These are phyloP conservation scores for Lathyrus oleraceus DNA, from an alignment of 306 rosid species.

Conservation along the genomic window DNA sequence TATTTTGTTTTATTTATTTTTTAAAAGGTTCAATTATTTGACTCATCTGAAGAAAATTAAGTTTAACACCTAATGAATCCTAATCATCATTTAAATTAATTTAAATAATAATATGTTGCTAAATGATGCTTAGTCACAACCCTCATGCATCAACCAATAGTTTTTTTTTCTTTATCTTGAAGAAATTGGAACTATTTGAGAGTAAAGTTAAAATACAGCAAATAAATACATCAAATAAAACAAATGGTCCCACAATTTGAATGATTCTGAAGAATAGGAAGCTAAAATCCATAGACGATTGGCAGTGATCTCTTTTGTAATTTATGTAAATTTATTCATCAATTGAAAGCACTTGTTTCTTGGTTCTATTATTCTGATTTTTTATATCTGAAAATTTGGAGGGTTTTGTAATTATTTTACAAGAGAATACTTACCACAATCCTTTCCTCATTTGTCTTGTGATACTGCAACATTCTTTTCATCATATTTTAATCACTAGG, in stretches of 20 bases:
- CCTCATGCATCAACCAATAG: conserved; percentile 40
- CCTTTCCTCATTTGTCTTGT: conserved; percentile 40
- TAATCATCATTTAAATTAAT: conserved; percentile 10
- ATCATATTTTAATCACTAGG: conserved; percentile 38
- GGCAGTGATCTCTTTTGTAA: conserved; percentile 59
- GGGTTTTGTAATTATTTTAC: conserved; percentile 48
- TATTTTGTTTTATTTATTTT: not conserved
- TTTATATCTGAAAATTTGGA: conserved; percentile 76
- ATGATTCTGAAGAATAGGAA: conserved; percentile 60
- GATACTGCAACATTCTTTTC: conserved; percentile 54
- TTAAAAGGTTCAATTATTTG: conserved; percentile 22
- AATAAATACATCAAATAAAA: conserved; percentile 53
- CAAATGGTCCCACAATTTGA: conserved; percentile 55
- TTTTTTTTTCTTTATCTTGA: conserved; percentile 32
- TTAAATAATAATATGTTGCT: conserved; percentile 2
- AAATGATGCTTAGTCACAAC: conserved; percentile 27
- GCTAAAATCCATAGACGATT: conserved; percentile 62
- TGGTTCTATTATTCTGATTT: conserved; percentile 44
- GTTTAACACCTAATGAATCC: conserved; percentile 34
- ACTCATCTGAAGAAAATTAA: conserved; percentile 8
- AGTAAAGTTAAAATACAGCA: conserved; percentile 48
- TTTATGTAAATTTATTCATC: conserved; percentile 35
- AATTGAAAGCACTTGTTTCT: conserved; percentile 34
- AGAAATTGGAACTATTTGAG: conserved; percentile 40
- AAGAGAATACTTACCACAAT: conserved; percentile 36